These are phyloP conservation scores for Tylopilus felleus DNA, from an alignment of 768 basidiomycete species.

Conservation along the genomic window DNA sequence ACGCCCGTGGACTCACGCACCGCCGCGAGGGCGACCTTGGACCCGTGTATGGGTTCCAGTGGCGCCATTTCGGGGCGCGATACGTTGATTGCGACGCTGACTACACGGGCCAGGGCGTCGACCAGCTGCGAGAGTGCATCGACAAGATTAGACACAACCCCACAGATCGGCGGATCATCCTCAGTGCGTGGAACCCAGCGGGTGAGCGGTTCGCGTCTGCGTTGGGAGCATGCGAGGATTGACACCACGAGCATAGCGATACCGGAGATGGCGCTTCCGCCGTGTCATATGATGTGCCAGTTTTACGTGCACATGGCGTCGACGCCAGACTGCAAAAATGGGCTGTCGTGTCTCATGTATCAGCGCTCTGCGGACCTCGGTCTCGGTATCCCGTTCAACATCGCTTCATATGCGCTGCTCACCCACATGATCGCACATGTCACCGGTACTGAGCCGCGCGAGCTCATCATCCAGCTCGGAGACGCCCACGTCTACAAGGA, in stretches of 20 bases:
- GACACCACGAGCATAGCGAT: slow-evolving; percentile 59
- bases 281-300: slow-evolving; percentile 98
- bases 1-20: slow-evolving; percentile 78
- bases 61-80: slow-evolving; percentile 90
- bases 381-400: slow-evolving; percentile 98
- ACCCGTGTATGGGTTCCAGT: slow-evolving; percentile 96
- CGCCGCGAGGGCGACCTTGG: slow-evolving; percentile 90
- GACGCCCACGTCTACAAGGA: slow-evolving; percentile 97
- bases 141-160: slow-evolving; percentile 90
- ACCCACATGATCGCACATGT: slow-evolving; percentile 98
- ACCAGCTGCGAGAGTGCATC: slow-evolving; percentile 88
- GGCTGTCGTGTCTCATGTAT: slow-evolving; percentile 93
- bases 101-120: slow-evolving; percentile 83
- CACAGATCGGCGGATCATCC: slow-evolving; percentile 88
- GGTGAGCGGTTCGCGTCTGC: slow-evolving; percentile 46
- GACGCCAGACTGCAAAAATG: slow-evolving; percentile 47
- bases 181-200: slow-evolving; percentile 98
- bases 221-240: background rate
- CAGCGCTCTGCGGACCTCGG: slow-evolving; percentile 97
- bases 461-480: slow-evolving; percentile 93
- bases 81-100: slow-evolving; percentile 72
- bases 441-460: slow-evolving; percentile 81
- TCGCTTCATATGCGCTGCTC: slow-evolving; percentile 95
- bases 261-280: slow-evolving; percentile 91
- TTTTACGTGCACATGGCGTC: slow-evolving; percentile 94